A percentile compares a stretch with the other conserved stretches of the same genome.
phyloP scores from a whole-genome alignment of 768 basidiomycete species.

The Leccinum uliginosum region DNA sequence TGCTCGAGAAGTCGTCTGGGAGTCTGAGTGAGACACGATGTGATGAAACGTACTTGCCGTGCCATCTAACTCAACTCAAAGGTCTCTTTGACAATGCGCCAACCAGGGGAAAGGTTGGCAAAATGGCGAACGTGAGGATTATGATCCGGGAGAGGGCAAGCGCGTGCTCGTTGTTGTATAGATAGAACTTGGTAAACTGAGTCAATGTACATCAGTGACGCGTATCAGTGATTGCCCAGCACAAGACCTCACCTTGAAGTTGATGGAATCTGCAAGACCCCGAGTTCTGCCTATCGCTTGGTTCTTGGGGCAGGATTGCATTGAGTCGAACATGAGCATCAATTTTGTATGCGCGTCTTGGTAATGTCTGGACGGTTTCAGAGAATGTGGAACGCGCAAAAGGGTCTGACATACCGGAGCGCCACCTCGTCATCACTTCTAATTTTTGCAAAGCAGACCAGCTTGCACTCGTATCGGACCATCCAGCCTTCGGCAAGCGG shows the following conservation, averaged over 20 bases:
- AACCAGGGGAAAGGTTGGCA: slow-evolving; percentile 79
- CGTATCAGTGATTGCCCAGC: background rate
- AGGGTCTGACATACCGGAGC: slow-evolving; percentile 60
- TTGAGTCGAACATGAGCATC: slow-evolving; percentile 80
- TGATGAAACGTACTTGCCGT: slow-evolving; percentile 62
- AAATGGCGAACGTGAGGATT: slow-evolving; percentile 83
- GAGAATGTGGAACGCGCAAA: background rate
- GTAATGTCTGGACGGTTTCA: slow-evolving; percentile 64
- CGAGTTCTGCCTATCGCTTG: slow-evolving; percentile 98
- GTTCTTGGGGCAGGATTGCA: slow-evolving; percentile 89
- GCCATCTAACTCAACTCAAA: slow-evolving; percentile 99
- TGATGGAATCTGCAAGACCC: slow-evolving; percentile 90
- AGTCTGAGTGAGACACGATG: background rate
- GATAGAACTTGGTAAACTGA: slow-evolving; percentile 84
- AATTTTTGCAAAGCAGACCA: slow-evolving; percentile 95
- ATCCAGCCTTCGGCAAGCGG: slow-evolving; percentile 90
- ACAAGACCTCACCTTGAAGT: slow-evolving; percentile 62
- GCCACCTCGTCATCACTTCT: slow-evolving; percentile 90
- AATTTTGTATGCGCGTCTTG: slow-evolving; percentile 88
- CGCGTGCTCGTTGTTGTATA: slow-evolving; percentile 86
- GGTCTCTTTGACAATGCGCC: slow-evolving; percentile 96
- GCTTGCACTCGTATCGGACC: slow-evolving; percentile 95
- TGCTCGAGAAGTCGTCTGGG: slow-evolving; percentile 82
- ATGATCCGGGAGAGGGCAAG: slow-evolving; percentile 74
- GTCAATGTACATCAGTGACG: background rate